A percentile compares a stretch with the other conserved stretches of the same genome.
Evolutionary conservation across 371 early-diverging fungal species (phyloP).

Genomic region (Mortierella sp.): DNA sequence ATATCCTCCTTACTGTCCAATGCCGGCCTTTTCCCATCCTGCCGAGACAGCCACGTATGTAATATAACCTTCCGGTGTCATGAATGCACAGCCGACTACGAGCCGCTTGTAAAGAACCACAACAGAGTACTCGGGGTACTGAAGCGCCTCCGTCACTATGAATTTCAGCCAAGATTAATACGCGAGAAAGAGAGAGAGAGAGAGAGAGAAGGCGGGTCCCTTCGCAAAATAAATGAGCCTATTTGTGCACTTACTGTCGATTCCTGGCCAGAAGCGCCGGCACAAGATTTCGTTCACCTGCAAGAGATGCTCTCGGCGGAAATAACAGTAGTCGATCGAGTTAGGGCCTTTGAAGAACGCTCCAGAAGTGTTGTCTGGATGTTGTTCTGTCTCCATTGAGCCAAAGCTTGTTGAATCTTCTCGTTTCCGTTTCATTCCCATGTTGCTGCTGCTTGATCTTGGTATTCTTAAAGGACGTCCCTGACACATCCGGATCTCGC

Average conservation of each 20-base stretch:
- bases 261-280: conserved; percentile 93
- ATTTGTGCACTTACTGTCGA: conserved; percentile 71
- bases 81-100: conserved; percentile 92
- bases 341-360: conserved; percentile 4
- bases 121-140: conserved; percentile 89
- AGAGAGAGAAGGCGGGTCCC: background rate
- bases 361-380: conserved; percentile 9
- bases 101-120: conserved; percentile 84
- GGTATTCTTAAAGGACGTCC: conserved; percentile 47
- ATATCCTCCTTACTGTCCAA: conserved; percentile 75
- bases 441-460: conserved; percentile 17
- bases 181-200: background rate
- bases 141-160: conserved; percentile 83
- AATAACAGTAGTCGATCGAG: conserved; percentile 87
- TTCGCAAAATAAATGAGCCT: background rate
- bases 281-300: conserved; percentile 85
- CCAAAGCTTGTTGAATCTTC: conserved; percentile 8
- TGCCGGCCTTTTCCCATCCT: conserved; percentile 89
- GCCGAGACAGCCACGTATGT: conserved; percentile 89
- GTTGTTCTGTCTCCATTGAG: conserved; percentile 1
- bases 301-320: conserved; percentile 75
- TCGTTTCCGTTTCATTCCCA: conserved; percentile 38
- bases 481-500: conserved; percentile 56
- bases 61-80: conserved; percentile 94
- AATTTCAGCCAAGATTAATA: too few species aligned